These are phyloP conservation scores for Astragalus membranaceus DNA, from an alignment of 306 rosid genomes.

Conservation along the genomic window DNA sequence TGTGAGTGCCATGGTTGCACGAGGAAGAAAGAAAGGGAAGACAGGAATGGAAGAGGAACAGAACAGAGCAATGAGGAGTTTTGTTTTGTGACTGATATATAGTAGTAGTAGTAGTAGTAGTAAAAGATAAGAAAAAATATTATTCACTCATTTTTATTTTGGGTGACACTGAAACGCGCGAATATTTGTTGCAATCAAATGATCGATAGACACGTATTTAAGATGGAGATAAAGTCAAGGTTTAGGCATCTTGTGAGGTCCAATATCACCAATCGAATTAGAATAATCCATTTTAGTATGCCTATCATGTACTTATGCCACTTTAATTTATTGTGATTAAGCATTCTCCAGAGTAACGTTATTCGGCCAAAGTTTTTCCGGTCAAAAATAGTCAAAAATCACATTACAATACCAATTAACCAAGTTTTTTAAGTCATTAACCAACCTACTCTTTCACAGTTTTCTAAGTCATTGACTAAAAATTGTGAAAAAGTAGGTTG, in stretches of 20 bases:
- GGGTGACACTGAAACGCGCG: neutral
- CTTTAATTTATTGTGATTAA: neutral
- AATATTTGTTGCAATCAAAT: conserved; percentile 11
- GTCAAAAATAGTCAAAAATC: too few species aligned
- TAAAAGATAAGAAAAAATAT: neutral
- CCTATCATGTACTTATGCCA: too few species aligned
- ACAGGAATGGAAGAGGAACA: neutral
- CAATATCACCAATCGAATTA: neutral
- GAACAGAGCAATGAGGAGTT: conserved; percentile 12
- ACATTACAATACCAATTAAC: too few species aligned
- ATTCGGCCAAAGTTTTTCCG: too few species aligned
- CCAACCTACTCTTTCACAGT: too few species aligned
- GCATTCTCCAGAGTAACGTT: too few species aligned
- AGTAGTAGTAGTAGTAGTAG: conserved; percentile 10
- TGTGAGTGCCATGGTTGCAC: conserved; percentile 40
- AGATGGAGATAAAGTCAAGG: neutral
- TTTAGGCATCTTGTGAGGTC: conserved; percentile 10
- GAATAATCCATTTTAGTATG: neutral
- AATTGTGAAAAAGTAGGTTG: too few species aligned
- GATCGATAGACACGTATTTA: conserved; percentile 19
- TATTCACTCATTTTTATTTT: neutral
- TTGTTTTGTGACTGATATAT: conserved; percentile 8
- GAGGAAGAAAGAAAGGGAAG: neutral
- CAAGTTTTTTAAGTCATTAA: too few species aligned
- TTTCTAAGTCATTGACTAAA: too few species aligned